Evolutionary conservation across 1,139 yeast species (phyloP).

Genomic region (Sugiyamaella xylanicola): DNA sequence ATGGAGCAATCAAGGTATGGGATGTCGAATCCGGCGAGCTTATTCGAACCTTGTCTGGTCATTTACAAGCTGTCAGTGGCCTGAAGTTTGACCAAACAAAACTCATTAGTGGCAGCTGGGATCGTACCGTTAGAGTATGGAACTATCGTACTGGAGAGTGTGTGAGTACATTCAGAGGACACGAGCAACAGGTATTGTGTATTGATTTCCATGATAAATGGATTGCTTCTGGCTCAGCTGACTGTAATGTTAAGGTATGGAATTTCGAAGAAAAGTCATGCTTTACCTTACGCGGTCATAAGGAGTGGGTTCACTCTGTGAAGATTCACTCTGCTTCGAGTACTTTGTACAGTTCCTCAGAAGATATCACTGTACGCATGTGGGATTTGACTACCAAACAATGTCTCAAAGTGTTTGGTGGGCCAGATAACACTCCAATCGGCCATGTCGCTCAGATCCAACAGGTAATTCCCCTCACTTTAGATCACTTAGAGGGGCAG

Average conservation of each 20-base stretch:
- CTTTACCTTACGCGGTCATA: slow-evolving; percentile 88
- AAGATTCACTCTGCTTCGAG: slow-evolving; percentile 78
- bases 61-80: slow-evolving; percentile 80
- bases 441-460: slow-evolving; percentile 77
- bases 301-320: slow-evolving; percentile 89
- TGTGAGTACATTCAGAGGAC: slow-evolving; percentile 90
- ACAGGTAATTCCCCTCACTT: slow-evolving; percentile 79
- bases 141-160: slow-evolving; percentile 93
- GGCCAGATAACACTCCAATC: slow-evolving; percentile 46
- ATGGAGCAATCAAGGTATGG: slow-evolving; percentile 88
- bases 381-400: slow-evolving; percentile 87
- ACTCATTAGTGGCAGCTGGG: slow-evolving; percentile 88
- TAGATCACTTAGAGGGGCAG: slow-evolving; percentile 46
- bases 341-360: slow-evolving; percentile 84
- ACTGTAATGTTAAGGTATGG: slow-evolving; percentile 91
- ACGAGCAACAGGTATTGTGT: slow-evolving; percentile 79
- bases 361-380: slow-evolving; percentile 89
- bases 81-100: slow-evolving; percentile 85
- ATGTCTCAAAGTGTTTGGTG: slow-evolving; percentile 77
- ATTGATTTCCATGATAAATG: slow-evolving; percentile 78
- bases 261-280: slow-evolving; percentile 92
- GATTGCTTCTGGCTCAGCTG: slow-evolving; percentile 93
- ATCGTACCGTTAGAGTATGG: slow-evolving; percentile 92
- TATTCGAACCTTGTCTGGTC: slow-evolving; percentile 77
- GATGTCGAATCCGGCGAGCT: slow-evolving; percentile 77